A percentile compares a stretch with the other conserved stretches of the same genome.
Conservation (phyloP, 768 basidiomycete genomes). For the Trametes cinnabarina region DNA sequence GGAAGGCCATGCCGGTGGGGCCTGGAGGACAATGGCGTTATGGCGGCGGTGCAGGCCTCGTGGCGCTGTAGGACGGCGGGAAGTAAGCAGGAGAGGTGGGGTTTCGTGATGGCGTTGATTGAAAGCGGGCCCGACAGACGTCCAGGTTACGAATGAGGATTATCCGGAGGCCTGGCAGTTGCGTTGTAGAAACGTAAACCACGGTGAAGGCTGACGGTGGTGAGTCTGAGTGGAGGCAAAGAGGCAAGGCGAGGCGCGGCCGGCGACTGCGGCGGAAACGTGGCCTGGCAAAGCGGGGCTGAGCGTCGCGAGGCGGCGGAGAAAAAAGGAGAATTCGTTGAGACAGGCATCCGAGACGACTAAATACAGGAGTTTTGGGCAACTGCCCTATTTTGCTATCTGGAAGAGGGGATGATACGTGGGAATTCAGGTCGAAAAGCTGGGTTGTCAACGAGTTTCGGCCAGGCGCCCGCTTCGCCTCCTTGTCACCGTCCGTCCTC, state of each 20-base stretch:
- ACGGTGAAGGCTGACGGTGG: not conserved
- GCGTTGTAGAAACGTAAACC: conserved; percentile 5
- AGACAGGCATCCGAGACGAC: conserved; percentile 16
- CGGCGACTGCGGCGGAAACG: conserved; percentile 3
- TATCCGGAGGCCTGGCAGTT: not conserved
- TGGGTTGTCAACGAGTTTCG: conserved; percentile 23
- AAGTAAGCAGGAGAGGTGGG: not conserved
- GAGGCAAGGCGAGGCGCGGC: conserved; percentile 1
- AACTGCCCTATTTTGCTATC: conserved; percentile 21
- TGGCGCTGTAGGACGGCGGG: not conserved
- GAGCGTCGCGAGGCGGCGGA: conserved; percentile 13
- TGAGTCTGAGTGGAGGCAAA: not conserved
- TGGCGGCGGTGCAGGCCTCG: conserved; percentile 4
- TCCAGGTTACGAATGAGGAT: not conserved
- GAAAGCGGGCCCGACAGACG: conserved; percentile 4
- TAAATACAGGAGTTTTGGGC: conserved; percentile 17
- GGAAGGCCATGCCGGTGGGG: not conserved
- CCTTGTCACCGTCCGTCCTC: conserved; percentile 19
- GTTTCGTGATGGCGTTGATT: conserved; percentile 5
- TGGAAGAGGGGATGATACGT: conserved; percentile 11
- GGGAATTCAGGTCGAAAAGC: conserved; percentile 20
- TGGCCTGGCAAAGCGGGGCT: too few species aligned
- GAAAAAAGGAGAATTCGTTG: not conserved
- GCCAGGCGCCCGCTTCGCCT: conserved; percentile 15
- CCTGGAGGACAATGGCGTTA: conserved; percentile 8